Percentiles rank a stretch among this genome's conserved stretches.
phyloP scores from a whole-genome alignment of 805 yeast species.

The Teunomyces cretensis region DNA sequence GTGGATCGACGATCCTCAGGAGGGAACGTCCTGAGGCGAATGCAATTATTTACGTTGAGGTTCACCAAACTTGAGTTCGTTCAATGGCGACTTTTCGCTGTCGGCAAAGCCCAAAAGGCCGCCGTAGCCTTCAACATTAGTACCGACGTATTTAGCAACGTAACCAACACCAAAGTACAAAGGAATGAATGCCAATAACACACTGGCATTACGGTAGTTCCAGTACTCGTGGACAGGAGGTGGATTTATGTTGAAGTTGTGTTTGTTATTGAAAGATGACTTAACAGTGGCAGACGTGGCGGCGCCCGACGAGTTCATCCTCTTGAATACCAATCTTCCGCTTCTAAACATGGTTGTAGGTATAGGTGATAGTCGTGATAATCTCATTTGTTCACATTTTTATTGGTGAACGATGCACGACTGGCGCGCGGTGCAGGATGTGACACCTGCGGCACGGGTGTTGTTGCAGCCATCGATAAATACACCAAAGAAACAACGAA shows the following conservation, averaged over 20 bases:
- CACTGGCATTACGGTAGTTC: conserved; percentile 37
- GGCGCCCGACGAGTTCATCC: conserved; percentile 28
- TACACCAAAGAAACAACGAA: no score
- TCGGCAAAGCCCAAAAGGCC: conserved; percentile 36
- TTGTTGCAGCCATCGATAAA: neutral
- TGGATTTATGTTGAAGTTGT: conserved; percentile 42
- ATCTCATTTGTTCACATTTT: conserved; percentile 2
- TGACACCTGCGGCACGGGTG: neutral
- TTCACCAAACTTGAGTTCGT: conserved; percentile 37
- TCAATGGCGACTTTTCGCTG: conserved; percentile 38
- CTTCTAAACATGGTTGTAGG: conserved; percentile 26
- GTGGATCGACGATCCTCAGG: neutral
- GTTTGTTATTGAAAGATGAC: conserved; percentile 41
- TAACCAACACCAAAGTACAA: conserved; percentile 35
- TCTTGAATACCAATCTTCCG: conserved; percentile 21
- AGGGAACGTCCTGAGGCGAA: neutral
- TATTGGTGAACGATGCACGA: neutral
- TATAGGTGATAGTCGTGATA: neutral
- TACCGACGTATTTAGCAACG: conserved; percentile 30
- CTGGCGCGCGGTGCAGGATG: neutral
- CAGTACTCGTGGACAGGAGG: conserved; percentile 48
- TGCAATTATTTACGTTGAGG: conserved; percentile 23
- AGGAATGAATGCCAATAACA: conserved; percentile 40
- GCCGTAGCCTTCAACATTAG: conserved; percentile 28
- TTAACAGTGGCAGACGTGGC: conserved; percentile 13